A percentile compares a stretch with the other conserved stretches of the same genome.
Conservation (phyloP, 345 rosid genomes). For the Salix purpurea region DNA sequence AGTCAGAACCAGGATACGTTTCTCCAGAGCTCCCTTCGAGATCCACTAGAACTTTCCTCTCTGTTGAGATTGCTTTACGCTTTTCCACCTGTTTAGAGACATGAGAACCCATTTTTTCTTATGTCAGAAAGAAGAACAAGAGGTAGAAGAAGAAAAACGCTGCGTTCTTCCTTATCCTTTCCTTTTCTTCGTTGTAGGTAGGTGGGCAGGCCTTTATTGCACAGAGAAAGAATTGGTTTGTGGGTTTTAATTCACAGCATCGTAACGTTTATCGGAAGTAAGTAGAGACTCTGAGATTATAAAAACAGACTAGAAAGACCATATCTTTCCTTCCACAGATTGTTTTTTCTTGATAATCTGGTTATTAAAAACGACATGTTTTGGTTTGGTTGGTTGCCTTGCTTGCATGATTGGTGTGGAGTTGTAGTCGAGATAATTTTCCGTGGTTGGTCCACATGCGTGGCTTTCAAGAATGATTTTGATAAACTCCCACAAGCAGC, state of each 20-base stretch:
- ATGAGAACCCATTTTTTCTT: conserved; percentile 56
- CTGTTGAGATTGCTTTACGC: conserved; percentile 42
- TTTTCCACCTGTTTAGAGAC: conserved; percentile 53
- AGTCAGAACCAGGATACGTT: conserved; percentile 65
- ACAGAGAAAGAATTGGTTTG: background rate
- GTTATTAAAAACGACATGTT: conserved; percentile 5
- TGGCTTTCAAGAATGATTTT: conserved; percentile 13
- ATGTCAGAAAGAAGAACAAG: background rate
- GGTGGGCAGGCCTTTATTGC: background rate
- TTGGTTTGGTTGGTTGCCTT: background rate
- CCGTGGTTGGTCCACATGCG: conserved; percentile 26
- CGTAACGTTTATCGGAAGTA: conserved; percentile 5
- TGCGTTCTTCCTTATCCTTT: background rate
- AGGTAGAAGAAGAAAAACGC: background rate
- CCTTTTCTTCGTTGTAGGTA: background rate
- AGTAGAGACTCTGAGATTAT: background rate
- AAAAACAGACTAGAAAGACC: background rate
- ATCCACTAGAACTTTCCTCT: conserved; percentile 54
- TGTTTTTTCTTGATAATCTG: background rate
- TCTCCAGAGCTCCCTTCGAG: conserved; percentile 38
- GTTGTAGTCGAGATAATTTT: background rate
- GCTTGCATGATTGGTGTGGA: conserved; percentile 27
- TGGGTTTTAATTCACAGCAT: conserved; percentile 11
- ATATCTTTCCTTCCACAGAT: background rate
- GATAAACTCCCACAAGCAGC: background rate